Conservation (phyloP, 1,284 basidiomycete genomes). For the Trametes sp. region DNA sequence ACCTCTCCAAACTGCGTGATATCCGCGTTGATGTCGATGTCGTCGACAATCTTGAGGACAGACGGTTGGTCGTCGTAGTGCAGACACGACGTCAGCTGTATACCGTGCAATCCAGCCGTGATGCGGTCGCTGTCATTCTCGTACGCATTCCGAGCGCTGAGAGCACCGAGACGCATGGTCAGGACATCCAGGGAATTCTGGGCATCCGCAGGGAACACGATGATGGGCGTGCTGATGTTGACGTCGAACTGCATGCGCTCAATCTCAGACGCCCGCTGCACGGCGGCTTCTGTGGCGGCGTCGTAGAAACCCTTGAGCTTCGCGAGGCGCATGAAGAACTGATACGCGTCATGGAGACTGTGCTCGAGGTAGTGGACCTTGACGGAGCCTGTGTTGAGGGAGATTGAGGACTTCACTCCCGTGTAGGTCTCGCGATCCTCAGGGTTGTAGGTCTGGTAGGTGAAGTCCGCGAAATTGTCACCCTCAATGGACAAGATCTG, state of each 20-base stretch:
- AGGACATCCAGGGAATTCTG: constrained; percentile 73
- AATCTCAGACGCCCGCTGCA: constrained; percentile 89
- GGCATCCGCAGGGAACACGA: constrained; percentile 86
- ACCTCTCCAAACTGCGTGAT: constrained; percentile 68
- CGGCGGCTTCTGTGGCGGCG: constrained; percentile 92
- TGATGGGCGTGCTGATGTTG: constrained; percentile 91
- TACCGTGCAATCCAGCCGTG: constrained; percentile 84
- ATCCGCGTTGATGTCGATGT: constrained; percentile 83
- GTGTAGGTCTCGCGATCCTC: constrained; percentile 66
- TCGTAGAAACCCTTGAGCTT: constrained; percentile 95
- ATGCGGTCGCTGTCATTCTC: constrained; percentile 70
- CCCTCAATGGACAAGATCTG: constrained; percentile 95
- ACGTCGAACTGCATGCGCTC: constrained; percentile 93
- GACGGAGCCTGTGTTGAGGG: constrained; percentile 90
- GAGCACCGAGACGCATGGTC: constrained; percentile 89
- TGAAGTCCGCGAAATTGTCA: constrained; percentile 94
- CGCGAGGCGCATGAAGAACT: constrained; percentile 89
- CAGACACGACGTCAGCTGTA: constrained; percentile 83
- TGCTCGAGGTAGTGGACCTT: constrained; percentile 91
- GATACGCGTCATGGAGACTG: constrained; percentile 86
- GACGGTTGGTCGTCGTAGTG: constrained; percentile 56
- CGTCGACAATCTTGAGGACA: constrained; percentile 89
- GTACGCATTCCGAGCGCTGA: constrained; percentile 85
- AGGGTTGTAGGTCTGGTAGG: constrained; percentile 93
- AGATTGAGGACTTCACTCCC: constrained; percentile 89